These are phyloP conservation scores for Aspergillus spinulosporus DNA, from an alignment of 2,329 filamentous ascomycete species.

Conservation along the genomic window DNA sequence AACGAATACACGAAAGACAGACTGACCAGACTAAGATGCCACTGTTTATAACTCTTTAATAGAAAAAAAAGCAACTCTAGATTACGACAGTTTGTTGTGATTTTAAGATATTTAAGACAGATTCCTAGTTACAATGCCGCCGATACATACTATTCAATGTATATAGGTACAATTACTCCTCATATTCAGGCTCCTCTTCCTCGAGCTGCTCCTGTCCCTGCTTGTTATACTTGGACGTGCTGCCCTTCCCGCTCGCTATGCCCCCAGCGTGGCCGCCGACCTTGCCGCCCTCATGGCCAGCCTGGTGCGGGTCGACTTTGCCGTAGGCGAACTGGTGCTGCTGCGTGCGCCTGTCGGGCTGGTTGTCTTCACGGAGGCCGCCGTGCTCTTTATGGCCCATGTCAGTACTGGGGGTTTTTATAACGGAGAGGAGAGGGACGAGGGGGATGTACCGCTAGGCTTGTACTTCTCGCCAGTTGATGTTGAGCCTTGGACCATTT, in stretches of 20 bases:
- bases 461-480: constrained; percentile 14
- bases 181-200: not conserved
- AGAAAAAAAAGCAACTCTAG: too few species aligned
- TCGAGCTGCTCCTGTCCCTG: not conserved
- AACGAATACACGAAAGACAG: too few species aligned
- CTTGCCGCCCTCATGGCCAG: constrained; percentile 12
- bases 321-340: constrained; percentile 13
- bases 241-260: constrained; percentile 2
- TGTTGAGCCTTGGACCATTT: constrained; percentile 8
- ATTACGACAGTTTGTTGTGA: too few species aligned
- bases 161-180: not conserved
- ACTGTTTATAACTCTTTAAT: too few species aligned
- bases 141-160: too few species aligned
- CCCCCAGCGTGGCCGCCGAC: constrained; percentile 8
- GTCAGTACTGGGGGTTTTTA: too few species aligned
- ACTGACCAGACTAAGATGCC: too few species aligned
- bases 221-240: not conserved
- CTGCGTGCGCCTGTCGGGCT: constrained; percentile 15
- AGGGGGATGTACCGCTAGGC: constrained; percentile 6
- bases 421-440: not conserved
- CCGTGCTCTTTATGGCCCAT: constrained; percentile 4
- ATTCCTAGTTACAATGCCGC: too few species aligned
- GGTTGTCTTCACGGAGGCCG: constrained; percentile 12
- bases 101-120: too few species aligned
- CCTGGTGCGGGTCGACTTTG: constrained; percentile 13